Evolutionary conservation across 2,329 filamentous ascomycete species (phyloP).

Genomic region (Ceratocystis ficicola): DNA sequence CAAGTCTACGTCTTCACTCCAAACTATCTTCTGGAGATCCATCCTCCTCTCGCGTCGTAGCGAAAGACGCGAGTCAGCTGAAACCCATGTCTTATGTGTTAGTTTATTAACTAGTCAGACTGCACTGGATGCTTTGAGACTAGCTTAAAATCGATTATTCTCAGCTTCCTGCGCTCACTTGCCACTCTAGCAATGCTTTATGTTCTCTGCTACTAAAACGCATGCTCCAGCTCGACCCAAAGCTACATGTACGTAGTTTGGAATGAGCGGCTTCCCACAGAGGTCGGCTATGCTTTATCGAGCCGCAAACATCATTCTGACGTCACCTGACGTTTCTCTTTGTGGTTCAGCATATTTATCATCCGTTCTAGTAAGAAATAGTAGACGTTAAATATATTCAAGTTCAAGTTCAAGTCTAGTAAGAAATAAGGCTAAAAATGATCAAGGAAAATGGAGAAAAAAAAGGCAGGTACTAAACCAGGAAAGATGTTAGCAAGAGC

Average conservation of each 20-base stretch:
- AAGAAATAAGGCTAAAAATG: background rate
- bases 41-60: background rate
- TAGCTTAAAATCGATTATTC: background rate
- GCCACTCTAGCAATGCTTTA: background rate
- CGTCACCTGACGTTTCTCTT: constrained; percentile 1
- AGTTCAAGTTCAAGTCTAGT: too few species aligned
- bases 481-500: too few species aligned
- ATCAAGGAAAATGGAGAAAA: background rate
- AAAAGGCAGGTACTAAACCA: too few species aligned
- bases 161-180: constrained; percentile 4
- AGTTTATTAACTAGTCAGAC: background rate
- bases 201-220: background rate
- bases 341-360: background rate
- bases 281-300: background rate
- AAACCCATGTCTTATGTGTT: background rate
- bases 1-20: background rate
- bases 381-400: too few species aligned
- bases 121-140: background rate
- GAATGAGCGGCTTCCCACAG: background rate
- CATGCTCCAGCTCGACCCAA: background rate
- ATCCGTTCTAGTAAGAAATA: background rate
- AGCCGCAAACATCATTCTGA: background rate
- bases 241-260: background rate
- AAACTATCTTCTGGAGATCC: too few species aligned
- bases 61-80: background rate